A percentile compares a stretch with the other conserved stretches of the same genome.
Conservation (phyloP, 2,329 filamentous ascomycete species). For the Diaporthe ampelina region DNA sequence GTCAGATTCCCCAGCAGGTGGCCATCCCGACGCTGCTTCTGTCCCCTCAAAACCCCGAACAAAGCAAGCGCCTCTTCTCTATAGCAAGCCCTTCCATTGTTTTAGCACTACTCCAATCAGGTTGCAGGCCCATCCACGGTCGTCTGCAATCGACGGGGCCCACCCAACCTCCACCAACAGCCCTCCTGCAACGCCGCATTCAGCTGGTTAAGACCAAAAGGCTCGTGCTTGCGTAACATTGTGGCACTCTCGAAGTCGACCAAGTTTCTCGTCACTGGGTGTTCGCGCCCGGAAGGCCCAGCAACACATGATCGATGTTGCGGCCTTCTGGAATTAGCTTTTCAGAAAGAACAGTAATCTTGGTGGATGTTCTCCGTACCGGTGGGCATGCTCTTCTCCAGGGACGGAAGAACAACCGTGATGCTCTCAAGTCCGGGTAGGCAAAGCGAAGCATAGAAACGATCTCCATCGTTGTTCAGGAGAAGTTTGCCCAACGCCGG, state of each 20-base stretch:
- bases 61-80: background rate
- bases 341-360: background rate
- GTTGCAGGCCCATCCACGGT: background rate
- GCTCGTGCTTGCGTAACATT: background rate
- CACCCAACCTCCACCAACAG: background rate
- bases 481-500: background rate
- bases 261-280: background rate
- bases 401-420: background rate
- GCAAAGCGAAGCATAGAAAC: too few relatives aligned
- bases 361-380: background rate
- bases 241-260: background rate
- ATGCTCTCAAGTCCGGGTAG: background rate
- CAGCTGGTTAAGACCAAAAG: background rate
- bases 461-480: too few relatives aligned
- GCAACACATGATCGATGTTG: too few relatives aligned
- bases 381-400: background rate
- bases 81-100: background rate
- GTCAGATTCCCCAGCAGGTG: background rate
- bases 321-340: background rate
- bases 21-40: too few relatives aligned
- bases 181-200: background rate
- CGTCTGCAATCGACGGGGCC: background rate
- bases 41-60: too few relatives aligned
- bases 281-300: too few relatives aligned
- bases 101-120: background rate